phyloP scores from a whole-genome alignment of 164 flowering plant species.

The Piper longum region DNA sequence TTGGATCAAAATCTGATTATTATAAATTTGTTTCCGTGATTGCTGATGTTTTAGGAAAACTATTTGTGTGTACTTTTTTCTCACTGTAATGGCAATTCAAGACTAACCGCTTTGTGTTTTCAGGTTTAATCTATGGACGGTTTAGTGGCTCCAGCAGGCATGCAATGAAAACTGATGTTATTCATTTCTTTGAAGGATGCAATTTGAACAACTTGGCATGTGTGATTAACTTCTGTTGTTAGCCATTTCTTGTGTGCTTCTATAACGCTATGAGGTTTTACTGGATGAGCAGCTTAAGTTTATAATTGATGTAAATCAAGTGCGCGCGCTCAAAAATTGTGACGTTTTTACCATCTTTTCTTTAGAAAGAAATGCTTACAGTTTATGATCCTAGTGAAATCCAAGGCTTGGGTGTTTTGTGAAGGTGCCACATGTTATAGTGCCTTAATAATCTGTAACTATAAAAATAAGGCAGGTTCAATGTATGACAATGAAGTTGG shows the following conservation, averaged over 20 bases:
- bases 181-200: slow-evolving; percentile 44
- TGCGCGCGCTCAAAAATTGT: neutral
- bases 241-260: neutral
- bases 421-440: neutral
- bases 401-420: neutral
- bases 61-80: neutral
- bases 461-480: neutral
- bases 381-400: neutral
- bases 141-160: slow-evolving; percentile 9
- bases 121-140: slow-evolving; percentile 35
- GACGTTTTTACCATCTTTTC: neutral
- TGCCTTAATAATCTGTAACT: neutral
- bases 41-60: neutral
- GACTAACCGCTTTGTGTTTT: neutral
- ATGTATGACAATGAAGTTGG: neutral
- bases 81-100: neutral
- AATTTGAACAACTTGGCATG: slow-evolving; percentile 31
- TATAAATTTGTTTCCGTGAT: neutral
- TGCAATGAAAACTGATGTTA: slow-evolving; percentile 28
- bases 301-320: neutral
- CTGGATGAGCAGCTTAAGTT: neutral
- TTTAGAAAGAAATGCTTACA: neutral
- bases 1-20: neutral
- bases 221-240: slow-evolving; percentile 11
- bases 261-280: neutral